Evolutionary conservation across 176 grass and related monocot genomes (phyloP), one percentile per base, ranked within the genome.

Genomic region (Zizania latifolia): DNA sequence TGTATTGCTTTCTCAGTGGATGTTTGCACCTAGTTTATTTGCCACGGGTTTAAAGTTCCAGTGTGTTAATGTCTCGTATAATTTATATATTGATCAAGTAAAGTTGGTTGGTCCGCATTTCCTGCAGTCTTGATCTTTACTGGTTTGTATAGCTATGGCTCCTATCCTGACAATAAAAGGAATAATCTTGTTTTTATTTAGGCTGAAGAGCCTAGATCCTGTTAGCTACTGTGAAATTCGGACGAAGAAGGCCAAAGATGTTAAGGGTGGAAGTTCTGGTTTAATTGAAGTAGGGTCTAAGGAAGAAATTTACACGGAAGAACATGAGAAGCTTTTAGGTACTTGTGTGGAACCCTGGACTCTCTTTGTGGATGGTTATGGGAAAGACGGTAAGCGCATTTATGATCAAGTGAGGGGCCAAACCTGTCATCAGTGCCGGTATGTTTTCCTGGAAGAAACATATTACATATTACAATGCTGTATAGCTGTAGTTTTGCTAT

Each of bases 341-440:
- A 86, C 84, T 55, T 90, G 83, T 21, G 39, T 76, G 32, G 69
- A 21, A 16, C 33, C 81, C 41, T 98, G 94, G 94, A 92, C 75
- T 59, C 81, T 98, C 11, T 99, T 94, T 84, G 89, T 94, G 11
- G 88, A 92, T 46, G 86, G 86, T 23, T 89, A 17, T 84, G 82
- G 15, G 40, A 48, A 73, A 7, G 84, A 98, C 11, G 86, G 85
- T 56, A 92, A 75, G 30, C 91, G 89, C 16, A 90, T 92, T 22
- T 98, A 98, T 74, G 89, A 94, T 84, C 86, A 78, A 72, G 74
- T 86, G 14, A 81, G 50, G 44, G 91, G 95, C 28, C 82, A 98
- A 86, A 84, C 95, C 39, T 98, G 95, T 29, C 91, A 98, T 44
- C 95, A 98, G 61, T 98, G 95, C 86, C 75, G 94, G 94, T 94